Evolutionary conservation across 2,329 filamentous ascomycete genomes (phyloP), one percentile per base, ranked within the genome.

Genomic region (Fusarium sambucinum): DNA sequence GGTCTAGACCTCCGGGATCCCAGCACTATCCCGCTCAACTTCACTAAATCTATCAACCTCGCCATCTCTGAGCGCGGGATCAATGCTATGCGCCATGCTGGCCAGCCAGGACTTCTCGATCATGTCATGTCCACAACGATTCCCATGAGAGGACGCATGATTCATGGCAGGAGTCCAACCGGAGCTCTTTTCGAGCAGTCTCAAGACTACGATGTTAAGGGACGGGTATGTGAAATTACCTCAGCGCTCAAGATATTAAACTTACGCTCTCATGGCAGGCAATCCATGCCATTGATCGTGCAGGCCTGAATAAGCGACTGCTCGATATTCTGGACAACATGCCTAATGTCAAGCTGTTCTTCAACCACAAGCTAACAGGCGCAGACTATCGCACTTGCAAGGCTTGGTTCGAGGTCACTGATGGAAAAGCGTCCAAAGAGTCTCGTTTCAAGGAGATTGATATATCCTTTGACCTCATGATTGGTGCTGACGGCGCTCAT

Each of bases 21-120:
- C 4, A 86, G 88, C 4, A 97, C 92, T 1, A 89, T 90, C 30
- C 94, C 95, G 5, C 85, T 98, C 64, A 97, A 97, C 80, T 97
- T 97, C 77, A 97, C 94, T 63, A 97, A 94, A 78, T 98, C 96
- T n/a, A 99, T 99, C 83, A 99, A 99, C 76, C 82, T 99, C 56
- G 95, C 96, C 23, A 84, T 99, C 1, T 98, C 96, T 1, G 94
- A 98, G 77, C 89, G 96, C 60, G 96, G 96, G 32, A 94, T 98
- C 77, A 92, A 96, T 78, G 92, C 95, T 23, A 90, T 99, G 80
- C 87, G 87, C 53, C 84, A 92, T 72, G 88, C 92, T 2, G 87
- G 88, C 27, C 86, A 89, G 32, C 81, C 87, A 5, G 85, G 84
- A 5, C 85, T 98, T 35, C 82, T 97, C 32, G 85, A 94, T 14